Evolutionary conservation across 1,139 yeast species (phyloP).

Genomic region (Scheffersomyces lignicola): DNA sequence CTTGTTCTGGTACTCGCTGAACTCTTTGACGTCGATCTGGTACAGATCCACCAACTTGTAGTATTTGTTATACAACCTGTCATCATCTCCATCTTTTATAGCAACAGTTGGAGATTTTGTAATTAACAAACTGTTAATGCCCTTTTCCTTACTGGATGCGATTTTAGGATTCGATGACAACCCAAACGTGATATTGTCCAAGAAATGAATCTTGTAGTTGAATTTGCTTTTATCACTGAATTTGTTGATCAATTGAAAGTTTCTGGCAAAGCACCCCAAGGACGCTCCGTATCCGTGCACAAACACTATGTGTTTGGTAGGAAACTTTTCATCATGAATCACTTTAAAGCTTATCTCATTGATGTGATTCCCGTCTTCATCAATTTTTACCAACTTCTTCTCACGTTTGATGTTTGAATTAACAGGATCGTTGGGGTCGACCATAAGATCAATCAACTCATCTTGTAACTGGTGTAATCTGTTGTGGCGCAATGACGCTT

Average conservation of each 20-base stretch:
- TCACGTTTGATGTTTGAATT: slow-evolving; percentile 23
- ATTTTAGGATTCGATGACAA: slow-evolving; percentile 64
- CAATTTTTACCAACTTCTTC: slow-evolving; percentile 25
- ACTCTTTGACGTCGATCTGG: slow-evolving; percentile 26
- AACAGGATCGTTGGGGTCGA: slow-evolving; percentile 21
- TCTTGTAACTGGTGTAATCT: slow-evolving; percentile 33
- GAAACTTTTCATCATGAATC: slow-evolving; percentile 19
- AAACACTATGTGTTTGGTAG: slow-evolving; percentile 54
- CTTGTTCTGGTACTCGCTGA: slow-evolving; percentile 30
- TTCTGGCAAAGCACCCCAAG: slow-evolving; percentile 79
- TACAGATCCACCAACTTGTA: slow-evolving; percentile 42
- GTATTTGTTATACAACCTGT: slow-evolving; percentile 38
- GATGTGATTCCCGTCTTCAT: slow-evolving; percentile 27
- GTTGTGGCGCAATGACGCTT: slow-evolving; percentile 26
- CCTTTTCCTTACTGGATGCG: slow-evolving; percentile 8
- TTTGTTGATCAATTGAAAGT: slow-evolving; percentile 52
- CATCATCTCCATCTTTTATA: slow-evolving; percentile 27
- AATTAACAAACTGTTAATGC: slow-evolving; percentile 20
- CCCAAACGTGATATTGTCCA: slow-evolving; percentile 88
- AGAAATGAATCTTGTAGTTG: slow-evolving; percentile 60
- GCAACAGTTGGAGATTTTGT: slow-evolving; percentile 29
- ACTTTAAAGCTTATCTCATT: slow-evolving; percentile 39
- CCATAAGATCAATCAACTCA: slow-evolving; percentile 37
- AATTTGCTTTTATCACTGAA: slow-evolving; percentile 37
- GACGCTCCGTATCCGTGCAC: slow-evolving; percentile 95